Evolutionary conservation across 768 basidiomycete species (phyloP).

Genomic region (Amanita muscaria): DNA sequence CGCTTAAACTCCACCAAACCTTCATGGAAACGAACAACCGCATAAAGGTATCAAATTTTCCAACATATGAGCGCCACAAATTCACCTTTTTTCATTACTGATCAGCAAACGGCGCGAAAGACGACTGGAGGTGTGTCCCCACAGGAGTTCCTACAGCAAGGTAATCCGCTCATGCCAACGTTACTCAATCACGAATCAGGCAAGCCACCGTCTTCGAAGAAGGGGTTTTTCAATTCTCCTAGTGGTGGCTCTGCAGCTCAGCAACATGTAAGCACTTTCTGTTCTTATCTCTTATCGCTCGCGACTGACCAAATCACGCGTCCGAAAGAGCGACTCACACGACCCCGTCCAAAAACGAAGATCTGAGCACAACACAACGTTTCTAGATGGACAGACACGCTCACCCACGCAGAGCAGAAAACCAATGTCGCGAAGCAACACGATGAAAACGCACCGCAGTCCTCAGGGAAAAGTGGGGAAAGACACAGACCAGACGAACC

Average conservation of each 20-base stretch:
- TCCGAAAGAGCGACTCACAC: no score
- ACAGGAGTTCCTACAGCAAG: not conserved
- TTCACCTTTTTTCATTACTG: not conserved
- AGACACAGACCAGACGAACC: not conserved
- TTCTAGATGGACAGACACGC: no score
- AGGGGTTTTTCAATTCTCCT: not conserved
- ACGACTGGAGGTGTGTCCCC: not conserved
- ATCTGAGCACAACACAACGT: no score
- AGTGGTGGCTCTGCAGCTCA: not conserved
- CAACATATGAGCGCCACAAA: not conserved
- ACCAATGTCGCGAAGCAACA: no score
- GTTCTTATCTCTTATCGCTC: no score
- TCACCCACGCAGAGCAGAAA: no score
- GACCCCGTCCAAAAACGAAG: no score
- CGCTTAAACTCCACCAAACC: not conserved
- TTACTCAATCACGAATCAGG: not conserved
- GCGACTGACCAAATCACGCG: no score
- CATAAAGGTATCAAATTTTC: slow-evolving; percentile 1
- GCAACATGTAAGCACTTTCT: not conserved
- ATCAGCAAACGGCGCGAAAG: slow-evolving; percentile 4
- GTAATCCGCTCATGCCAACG: not conserved
- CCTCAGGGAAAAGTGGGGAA: not conserved
- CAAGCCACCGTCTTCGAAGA: not conserved
- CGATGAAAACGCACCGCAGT: no score
- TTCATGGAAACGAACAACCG: slow-evolving; percentile 1